phyloP scores from a whole-genome alignment of 1,284 basidiomycete genomes.

The Cryptococcus maquisensis region DNA sequence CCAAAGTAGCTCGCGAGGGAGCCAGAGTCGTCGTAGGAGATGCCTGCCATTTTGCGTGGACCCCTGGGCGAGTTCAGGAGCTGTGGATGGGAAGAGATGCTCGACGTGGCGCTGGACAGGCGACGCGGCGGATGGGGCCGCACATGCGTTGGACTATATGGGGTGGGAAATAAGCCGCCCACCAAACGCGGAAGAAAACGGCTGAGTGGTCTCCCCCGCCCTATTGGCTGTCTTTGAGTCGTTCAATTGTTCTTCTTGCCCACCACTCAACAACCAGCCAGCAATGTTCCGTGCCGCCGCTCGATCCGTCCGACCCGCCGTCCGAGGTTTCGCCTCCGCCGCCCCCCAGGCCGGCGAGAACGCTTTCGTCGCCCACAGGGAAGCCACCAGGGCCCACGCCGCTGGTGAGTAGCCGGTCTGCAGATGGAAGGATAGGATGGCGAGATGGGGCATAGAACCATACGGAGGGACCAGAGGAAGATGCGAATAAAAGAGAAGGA shows the following conservation, averaged over 20 bases:
- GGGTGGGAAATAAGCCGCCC: no score
- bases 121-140: not conserved
- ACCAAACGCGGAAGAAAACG: constrained; percentile 11
- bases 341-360: constrained; percentile 20
- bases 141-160: not conserved
- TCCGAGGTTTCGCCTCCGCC: constrained; percentile 16
- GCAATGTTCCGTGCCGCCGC: constrained; percentile 23
- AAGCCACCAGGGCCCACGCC: constrained; percentile 40
- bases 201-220: constrained; percentile 5
- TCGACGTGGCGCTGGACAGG: not conserved
- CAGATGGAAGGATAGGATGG: not conserved
- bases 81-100: not conserved
- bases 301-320: constrained; percentile 19
- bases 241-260: constrained; percentile 4
- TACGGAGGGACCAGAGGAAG: not conserved
- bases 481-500: not conserved
- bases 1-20: constrained; percentile 85
- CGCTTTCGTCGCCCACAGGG: constrained; percentile 36
- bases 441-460: not conserved
- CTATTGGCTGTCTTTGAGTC: not conserved
- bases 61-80: no score
- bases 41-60: constrained; percentile 35
- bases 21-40: constrained; percentile 76
- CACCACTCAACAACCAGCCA: constrained; percentile 1
- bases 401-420: constrained; percentile 26